Evolutionary conservation across 257 asterid species (phyloP), one percentile per base, ranked within the genome.

Genomic region (Salvia miltiorrhiza): DNA sequence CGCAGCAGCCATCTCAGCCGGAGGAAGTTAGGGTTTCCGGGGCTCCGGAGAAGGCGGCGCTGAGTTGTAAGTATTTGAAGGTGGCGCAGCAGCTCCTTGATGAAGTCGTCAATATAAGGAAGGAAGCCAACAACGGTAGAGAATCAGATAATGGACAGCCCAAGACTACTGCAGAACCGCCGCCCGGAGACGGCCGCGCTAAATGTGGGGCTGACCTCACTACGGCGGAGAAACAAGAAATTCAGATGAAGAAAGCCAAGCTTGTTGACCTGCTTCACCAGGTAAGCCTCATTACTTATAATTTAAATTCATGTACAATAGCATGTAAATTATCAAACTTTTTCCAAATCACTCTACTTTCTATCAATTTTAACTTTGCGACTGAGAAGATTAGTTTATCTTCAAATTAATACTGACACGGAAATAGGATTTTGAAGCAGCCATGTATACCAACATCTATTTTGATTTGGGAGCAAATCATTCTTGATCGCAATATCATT

Each of bases 201-300:
- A 84, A 86, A 59, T 82, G 89, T 14, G 81, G 63, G 14, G 47
- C 73, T 16, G 96, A 84, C 73, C 83, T 81, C 19, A 78, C 79
- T 24, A 76, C 90, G 4, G 84, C 82, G 0, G 96, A 88, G 68
- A 86, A 80, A 50, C 93, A 84, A 37, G 96, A 88, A 75, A 79
- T 84, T 81, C 93, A 84, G 77, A 81, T 84, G 89, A 88, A 86
- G 83, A 88, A 84, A 64, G 87, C 88, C 0, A 88, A 88, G 62
- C 93, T 88, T 45, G 82, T 86, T 9, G 83, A 81, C 85, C 84
- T 88, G 91, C 96, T 88, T 49, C 86, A 88, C 55, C 88, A 88
- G 90, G 96, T 88, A 60, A 35, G 9, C 40, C 40, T 7, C 30
- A 26, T 26, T 26, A 26, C 30, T 26, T 26, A 26, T 26, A 1